Evolutionary conservation across 371 early-diverging fungal species (phyloP).

Genomic region (Smittium culicis): DNA sequence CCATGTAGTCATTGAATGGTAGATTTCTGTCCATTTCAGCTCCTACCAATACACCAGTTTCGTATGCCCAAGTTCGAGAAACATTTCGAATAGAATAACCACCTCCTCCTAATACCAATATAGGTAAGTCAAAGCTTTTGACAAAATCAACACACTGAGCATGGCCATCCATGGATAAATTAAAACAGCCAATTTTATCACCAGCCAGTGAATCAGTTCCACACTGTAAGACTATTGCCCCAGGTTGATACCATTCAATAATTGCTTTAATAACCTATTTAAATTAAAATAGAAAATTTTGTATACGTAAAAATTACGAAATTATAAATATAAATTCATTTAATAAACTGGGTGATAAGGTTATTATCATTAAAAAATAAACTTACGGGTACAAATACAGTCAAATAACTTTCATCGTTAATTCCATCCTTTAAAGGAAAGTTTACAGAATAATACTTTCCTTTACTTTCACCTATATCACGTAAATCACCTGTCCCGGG

Average conservation of each 20-base stretch:
- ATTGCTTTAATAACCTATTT: slow-evolving; percentile 62
- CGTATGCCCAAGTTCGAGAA: slow-evolving; percentile 95
- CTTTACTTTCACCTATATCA: slow-evolving; percentile 79
- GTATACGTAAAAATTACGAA: too few species aligned
- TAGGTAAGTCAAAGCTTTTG: slow-evolving; percentile 81
- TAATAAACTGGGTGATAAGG: too few species aligned
- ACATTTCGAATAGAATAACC: slow-evolving; percentile 99
- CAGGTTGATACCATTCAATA: slow-evolving; percentile 91
- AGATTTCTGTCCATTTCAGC: slow-evolving; percentile 60
- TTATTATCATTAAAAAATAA: background rate
- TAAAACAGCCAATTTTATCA: slow-evolving; percentile 98
- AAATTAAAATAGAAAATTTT: too few species aligned
- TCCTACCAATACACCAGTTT: slow-evolving; percentile 87
- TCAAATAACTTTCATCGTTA: slow-evolving; percentile 84
- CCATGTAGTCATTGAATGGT: slow-evolving; percentile 91
- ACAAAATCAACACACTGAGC: slow-evolving; percentile 90
- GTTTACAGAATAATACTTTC: slow-evolving; percentile 92
- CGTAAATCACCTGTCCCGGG: slow-evolving; percentile 94
- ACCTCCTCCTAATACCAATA: slow-evolving; percentile 96
- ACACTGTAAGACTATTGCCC: slow-evolving; percentile 94
- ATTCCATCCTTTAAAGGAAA: slow-evolving; percentile 97
- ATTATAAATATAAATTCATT: too few species aligned
- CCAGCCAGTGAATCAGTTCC: slow-evolving; percentile 98
- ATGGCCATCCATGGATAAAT: slow-evolving; percentile 78
- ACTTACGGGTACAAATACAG: slow-evolving; percentile 69